Evolutionary conservation across 345 rosid genomes (phyloP), one percentile per base, ranked within the genome.

Genomic region (Populus deltoides): DNA sequence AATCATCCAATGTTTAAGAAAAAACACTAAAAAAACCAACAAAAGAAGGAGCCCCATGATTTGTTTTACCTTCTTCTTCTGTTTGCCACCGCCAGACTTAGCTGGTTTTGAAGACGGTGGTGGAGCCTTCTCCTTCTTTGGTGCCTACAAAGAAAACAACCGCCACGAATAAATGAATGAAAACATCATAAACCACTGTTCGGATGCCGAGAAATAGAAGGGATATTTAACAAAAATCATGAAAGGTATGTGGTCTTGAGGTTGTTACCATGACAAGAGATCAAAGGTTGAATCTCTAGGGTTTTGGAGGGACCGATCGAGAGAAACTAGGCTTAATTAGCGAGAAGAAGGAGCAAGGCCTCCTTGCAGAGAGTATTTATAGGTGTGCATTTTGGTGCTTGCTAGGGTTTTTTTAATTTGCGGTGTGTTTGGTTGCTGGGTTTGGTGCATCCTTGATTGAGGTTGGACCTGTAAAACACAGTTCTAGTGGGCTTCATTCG

Each of bases 61-160:
- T 29, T 24, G 6, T 13, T 39, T 41, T 36, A 91, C 93, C 95
- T 90, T 91, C 92, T 91, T 91, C 88, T 90, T 91, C 74, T 91
- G 93, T 84, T 91, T 91, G 72, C 93, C 96, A 70, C 92, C 91
- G 72, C 93, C 91, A 20, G 96, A 86, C 69, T 90, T 91, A 10
- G 89, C 90, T 4, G 93, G 96, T 86, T 89, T 91, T 11, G 93
- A 91, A 2, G 96, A 86, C 71, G 92, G 92, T 3, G 96, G 91
- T 24, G 92, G 92, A 77, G 88, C 92, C 81, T 88, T 88, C 2
- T 89, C 92, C 87, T 91, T 90, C 89, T 91, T 90, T 41, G 93
- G 96, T 35, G 93, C 93, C 92, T 89, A 70, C 63, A 65, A 10
- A 20, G 20, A 66, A 20, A 75, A 24, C 13, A 2, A 8, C 57